phyloP scores from a whole-genome alignment of 306 rosid species.

The Hippophae tibetana region DNA sequence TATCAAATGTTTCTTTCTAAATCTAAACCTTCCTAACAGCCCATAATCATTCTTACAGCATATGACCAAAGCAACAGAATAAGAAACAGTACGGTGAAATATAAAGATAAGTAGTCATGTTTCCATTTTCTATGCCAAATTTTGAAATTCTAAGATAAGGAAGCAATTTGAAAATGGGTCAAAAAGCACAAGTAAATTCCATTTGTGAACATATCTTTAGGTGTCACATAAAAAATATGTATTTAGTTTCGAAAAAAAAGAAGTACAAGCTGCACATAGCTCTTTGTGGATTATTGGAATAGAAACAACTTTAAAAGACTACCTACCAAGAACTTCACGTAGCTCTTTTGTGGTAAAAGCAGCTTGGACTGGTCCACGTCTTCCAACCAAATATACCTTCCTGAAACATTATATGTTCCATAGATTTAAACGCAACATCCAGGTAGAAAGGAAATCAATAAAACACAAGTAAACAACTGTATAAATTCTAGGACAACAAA shows the following conservation, averaged over 20 bases:
- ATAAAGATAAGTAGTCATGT: no score
- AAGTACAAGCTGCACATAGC: background rate
- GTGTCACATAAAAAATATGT: background rate
- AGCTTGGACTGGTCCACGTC: conserved; percentile 96
- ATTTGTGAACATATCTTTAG: background rate
- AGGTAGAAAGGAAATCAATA: conserved; percentile 6
- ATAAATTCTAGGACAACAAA: conserved; percentile 20
- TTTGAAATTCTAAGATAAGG: background rate
- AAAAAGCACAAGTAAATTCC: background rate
- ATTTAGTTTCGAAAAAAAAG: background rate
- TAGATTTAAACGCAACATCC: conserved; percentile 5
- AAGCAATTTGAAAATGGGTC: background rate
- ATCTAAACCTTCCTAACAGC: no score
- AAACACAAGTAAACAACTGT: background rate
- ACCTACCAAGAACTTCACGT: conserved; percentile 94
- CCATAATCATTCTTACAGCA: no score
- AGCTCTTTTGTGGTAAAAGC: conserved; percentile 93
- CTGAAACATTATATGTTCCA: conserved; percentile 29
- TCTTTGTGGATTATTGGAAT: background rate
- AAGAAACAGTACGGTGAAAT: no score
- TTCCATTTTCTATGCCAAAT: background rate
- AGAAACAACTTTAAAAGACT: conserved; percentile 20
- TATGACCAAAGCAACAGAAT: no score
- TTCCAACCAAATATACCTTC: conserved; percentile 86
- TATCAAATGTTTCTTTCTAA: no score